Base-by-base conservation (phyloP, 179 eudicot species). In the Actinidia chinensis region DNA sequence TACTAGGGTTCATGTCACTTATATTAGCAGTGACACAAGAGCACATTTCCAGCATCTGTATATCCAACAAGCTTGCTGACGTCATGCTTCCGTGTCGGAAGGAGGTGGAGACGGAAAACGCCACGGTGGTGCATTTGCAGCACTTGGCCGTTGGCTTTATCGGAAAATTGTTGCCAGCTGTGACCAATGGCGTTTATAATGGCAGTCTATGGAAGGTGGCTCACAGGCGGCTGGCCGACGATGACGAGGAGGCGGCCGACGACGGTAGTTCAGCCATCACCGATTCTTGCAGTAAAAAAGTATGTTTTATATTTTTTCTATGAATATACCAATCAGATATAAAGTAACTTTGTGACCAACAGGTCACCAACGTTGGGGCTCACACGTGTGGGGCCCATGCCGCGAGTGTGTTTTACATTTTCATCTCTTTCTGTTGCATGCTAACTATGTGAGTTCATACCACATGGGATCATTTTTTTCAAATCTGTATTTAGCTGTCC, bases 1-100 rank as follows among this genome's bases (percentile, higher is more conserved):
- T 84, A 20, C 71, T 84, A 18, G 86, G 86, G n/a, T 84, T 84
- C 82, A 75, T 81, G 56, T 84, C 86, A 0, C 71, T 84, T 6
- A 8, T 79, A 6, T 56, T 84, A 14, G 76, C 82, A 9, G 79
- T 66, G 8, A 66, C 74, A 4, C 81, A 78, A 76, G 56, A 22
- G 2, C 52, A 0, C 73, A 78, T 84, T 47, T 50, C 86, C 14
- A 59, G 63, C 1, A 84, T 84, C 40, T 84, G 86, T 48, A 60
- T 84, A 8, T 48, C 86, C 14, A n/a, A 47, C 10, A 61, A 58
- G 17, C 68, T 73, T 13, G 84, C 79, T 14, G 46, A 81, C 12
- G 55, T 42, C 52, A 74, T 81, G 84, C 82, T 80, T 44, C 86
- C 86, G 11, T 84, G 86, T 69, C 70, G 74, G 17, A 72, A 65